Base-by-base conservation (phyloP, 345 rosid genomes). In the Pistacia atlantica region DNA sequence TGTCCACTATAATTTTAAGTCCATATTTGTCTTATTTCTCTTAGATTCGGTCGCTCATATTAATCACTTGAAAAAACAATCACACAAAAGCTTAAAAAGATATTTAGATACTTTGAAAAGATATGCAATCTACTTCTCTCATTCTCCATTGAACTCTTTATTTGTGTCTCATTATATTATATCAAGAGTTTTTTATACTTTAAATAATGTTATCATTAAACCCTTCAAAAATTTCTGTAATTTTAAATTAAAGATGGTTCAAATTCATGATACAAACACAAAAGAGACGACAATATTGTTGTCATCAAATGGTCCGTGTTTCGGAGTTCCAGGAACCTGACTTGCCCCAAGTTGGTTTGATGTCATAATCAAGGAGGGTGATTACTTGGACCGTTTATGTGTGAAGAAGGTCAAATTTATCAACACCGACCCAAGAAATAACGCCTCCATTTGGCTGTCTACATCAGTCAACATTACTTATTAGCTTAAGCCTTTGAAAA, bases 351-450 rank as follows among this genome's bases (percentile, higher is more conserved):
- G 62, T 54, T 10, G 14, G 62, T 18, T 69, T 49, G 2, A 5
- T 56, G 73, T 69, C 28, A 2, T 17, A 9, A 12, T 49, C 72
- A 51, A 69, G 25, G 5, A 22, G 1, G 18, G 25, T 8, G 20
- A 37, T 38, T 13, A 38, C 10, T 20, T 37, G 22, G 64, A 69
- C 61, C 61, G 48, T 46, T 46, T 54, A 42, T 51, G 5, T 28
- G 72, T 49, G 2, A 16, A 45, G 9, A 5, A 51, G 28, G 73
- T 54, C 61, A 51, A 51, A 25, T 28, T 37, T 20, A 3, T 1
- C 74, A 57, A 57, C 62, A 57, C 74, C 74, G 64, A 38, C 65
- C 54, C 65, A 33, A 22, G 20, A 54, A 54, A 2, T 18, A 52
- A 17, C 35, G 62, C 49, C 6, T 52, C 48, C 38, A 0, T 28